phyloP scores from a whole-genome alignment of 1,139 yeast genomes.

The Candida tropicalis region DNA sequence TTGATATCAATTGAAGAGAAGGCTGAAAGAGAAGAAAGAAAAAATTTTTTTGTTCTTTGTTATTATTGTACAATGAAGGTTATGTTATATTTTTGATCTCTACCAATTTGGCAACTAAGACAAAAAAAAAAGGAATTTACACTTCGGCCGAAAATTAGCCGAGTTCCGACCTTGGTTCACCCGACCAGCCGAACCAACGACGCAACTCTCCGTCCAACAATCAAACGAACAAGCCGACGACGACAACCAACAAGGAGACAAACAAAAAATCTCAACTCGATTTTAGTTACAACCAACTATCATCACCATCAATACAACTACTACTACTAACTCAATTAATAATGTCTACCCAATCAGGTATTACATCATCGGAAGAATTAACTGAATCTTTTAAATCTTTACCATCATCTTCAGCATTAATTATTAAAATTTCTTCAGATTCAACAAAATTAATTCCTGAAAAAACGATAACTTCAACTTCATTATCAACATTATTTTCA shows the following conservation, averaged over 20 bases:
- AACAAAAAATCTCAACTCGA: too few relatives aligned
- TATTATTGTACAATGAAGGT: neutral
- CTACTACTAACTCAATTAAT: neutral
- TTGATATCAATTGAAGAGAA: too few relatives aligned
- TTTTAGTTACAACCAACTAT: too few relatives aligned
- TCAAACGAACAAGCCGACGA: too few relatives aligned
- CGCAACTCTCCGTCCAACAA: too few relatives aligned
- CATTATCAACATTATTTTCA: slow-evolving; percentile 34
- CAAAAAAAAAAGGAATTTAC: too few relatives aligned
- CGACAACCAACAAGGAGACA: too few relatives aligned
- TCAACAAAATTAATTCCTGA: slow-evolving; percentile 49
- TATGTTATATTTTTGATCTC: neutral
- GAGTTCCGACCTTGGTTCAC: too few relatives aligned
- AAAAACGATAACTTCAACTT: slow-evolving; percentile 30
- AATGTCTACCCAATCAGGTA: slow-evolving; percentile 76
- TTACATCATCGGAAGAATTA: slow-evolving; percentile 51
- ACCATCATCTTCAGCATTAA: slow-evolving; percentile 27
- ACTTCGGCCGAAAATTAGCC: too few relatives aligned
- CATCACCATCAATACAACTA: neutral
- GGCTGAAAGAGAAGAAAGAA: neutral
- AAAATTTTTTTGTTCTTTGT: neutral
- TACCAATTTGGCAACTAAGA: slow-evolving; percentile 3
- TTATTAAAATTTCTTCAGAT: slow-evolving; percentile 47
- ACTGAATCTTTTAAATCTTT: slow-evolving; percentile 32
- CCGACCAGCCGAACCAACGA: too few relatives aligned